A percentile compares a stretch with the other conserved stretches of the same genome.
phyloP scores from a whole-genome alignment of 164 flowering plant genomes.

The Stephania cephalantha region DNA sequence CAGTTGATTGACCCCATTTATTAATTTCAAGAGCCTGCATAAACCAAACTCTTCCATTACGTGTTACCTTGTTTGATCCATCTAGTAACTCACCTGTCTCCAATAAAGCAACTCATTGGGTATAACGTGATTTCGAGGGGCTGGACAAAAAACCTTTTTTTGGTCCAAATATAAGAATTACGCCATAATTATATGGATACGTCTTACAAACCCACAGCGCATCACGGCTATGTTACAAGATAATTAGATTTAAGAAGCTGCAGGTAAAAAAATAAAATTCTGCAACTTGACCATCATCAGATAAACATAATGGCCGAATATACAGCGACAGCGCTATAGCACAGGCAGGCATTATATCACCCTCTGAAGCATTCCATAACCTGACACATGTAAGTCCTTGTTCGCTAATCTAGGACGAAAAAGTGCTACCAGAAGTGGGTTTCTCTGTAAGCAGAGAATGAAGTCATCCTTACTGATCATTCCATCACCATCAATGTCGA shows the following conservation, averaged over 20 bases:
- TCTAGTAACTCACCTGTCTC: no score
- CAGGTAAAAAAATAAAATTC: background rate
- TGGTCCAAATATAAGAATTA: no score
- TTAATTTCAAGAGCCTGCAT: no score
- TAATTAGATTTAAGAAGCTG: background rate
- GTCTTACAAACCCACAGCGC: no score
- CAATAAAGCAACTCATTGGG: no score
- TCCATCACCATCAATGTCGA: slow-evolving; percentile 39
- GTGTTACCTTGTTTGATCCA: no score
- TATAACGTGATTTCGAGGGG: no score
- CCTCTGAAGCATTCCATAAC: background rate
- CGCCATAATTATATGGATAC: no score
- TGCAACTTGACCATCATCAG: background rate
- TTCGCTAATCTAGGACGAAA: slow-evolving; percentile 9
- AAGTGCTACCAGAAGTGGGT: slow-evolving; percentile 24
- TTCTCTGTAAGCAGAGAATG: slow-evolving; percentile 24
- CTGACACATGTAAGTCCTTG: slow-evolving; percentile 2
- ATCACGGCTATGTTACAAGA: no score
- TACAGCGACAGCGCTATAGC: background rate
- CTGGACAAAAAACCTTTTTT: no score
- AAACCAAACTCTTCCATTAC: no score
- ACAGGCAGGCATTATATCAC: background rate
- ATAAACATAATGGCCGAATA: background rate
- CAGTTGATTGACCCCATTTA: no score
- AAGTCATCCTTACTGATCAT: slow-evolving; percentile 34